phyloP scores from a whole-genome alignment of 176 grass and related monocot genomes.

The Raddia distichophylla region DNA sequence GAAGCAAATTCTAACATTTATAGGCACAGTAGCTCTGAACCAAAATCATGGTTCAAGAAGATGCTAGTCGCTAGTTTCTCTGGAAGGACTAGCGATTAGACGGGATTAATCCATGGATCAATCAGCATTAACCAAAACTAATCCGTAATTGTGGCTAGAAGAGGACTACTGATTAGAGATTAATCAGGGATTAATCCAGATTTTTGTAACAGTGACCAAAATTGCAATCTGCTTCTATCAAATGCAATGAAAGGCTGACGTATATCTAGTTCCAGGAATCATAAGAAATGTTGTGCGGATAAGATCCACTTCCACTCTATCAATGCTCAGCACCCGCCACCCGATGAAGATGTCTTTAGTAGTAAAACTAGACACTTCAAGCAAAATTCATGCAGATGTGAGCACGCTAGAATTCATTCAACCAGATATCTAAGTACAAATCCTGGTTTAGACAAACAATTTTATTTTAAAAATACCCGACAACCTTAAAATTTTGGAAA shows the following conservation, averaged over 20 bases:
- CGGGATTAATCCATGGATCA: too few species aligned
- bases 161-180: too few species aligned
- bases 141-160: too few species aligned
- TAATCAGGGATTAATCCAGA: too few species aligned
- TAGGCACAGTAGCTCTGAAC: not conserved
- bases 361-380: not conserved
- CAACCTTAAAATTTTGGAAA: not conserved
- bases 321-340: not conserved
- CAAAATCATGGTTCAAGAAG: not conserved
- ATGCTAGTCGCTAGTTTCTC: too few species aligned
- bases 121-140: too few species aligned
- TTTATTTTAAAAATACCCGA: not conserved
- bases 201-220: not conserved
- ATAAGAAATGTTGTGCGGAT: not conserved
- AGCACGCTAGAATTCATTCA: not conserved
- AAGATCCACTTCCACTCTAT: not conserved
- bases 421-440: not conserved
- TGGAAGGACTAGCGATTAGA: too few species aligned
- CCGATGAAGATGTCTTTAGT: constrained; percentile 1
- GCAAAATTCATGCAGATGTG: not conserved
- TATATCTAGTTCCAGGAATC: not conserved
- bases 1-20: not conserved
- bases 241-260: not conserved
- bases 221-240: not conserved
- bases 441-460: not conserved